These are phyloP conservation scores for Ananas comosus DNA, from an alignment of 176 grass and related monocot genomes.

Conservation along the genomic window DNA sequence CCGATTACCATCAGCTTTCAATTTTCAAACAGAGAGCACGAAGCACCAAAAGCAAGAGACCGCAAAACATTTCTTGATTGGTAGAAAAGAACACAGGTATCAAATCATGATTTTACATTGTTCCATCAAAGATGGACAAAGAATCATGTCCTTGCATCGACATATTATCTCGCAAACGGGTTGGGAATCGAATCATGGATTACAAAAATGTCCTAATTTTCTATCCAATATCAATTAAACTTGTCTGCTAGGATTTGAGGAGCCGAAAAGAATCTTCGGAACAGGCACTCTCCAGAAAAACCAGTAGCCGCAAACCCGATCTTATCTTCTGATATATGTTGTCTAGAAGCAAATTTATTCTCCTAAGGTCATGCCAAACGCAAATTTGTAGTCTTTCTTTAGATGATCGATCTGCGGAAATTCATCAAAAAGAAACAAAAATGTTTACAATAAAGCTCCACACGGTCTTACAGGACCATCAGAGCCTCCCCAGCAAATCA, in stretches of 20 bases:
- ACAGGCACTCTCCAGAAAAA: neutral
- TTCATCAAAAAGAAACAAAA: constrained; percentile 3
- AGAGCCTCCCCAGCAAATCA: neutral
- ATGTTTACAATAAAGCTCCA: neutral
- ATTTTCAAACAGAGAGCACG: no score
- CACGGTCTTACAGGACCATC: neutral
- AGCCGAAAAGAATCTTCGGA: neutral
- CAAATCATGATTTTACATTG: neutral
- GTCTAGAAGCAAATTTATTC: constrained; percentile 27
- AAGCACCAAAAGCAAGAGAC: no score
- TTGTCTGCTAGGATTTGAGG: neutral
- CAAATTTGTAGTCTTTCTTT: constrained; percentile 80
- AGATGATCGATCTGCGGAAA: constrained; percentile 70
- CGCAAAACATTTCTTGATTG: no score
- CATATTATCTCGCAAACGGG: neutral
- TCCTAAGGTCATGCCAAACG: constrained; percentile 53
- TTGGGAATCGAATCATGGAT: neutral
- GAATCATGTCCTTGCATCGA: neutral
- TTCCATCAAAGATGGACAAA: neutral
- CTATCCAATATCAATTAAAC: neutral
- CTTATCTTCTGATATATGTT: neutral
- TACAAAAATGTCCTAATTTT: neutral
- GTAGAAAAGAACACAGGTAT: no score
- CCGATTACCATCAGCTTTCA: no score
- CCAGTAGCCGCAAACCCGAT: neutral